These are phyloP conservation scores for Pythium diclinum DNA, from an alignment of 352 stramenopile genomes.

Conservation along the genomic window DNA sequence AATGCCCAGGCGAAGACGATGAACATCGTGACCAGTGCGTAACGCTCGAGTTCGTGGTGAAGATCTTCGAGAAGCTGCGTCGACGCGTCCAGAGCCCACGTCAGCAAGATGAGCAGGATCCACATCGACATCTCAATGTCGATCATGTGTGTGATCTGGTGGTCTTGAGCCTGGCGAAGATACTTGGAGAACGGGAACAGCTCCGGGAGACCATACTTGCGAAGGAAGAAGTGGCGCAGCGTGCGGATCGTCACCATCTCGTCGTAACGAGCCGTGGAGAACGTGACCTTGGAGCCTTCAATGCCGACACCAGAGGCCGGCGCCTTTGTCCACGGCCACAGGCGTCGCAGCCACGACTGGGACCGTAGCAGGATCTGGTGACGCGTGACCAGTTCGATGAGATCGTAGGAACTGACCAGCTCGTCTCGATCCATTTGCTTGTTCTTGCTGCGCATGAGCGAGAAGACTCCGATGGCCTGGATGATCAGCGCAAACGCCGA, in stretches of 20 bases:
- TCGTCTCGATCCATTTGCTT: conserved; percentile 21
- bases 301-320: not conserved
- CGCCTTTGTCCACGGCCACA: conserved; percentile 4
- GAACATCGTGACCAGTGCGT: conserved; percentile 19
- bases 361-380: conserved; percentile 21
- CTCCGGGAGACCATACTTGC: conserved; percentile 21
- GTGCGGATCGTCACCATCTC: conserved; percentile 23
- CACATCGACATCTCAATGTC: conserved; percentile 65
- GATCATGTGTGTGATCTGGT: conserved; percentile 75
- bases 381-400: conserved; percentile 26
- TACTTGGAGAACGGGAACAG: conserved; percentile 67
- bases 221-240: conserved; percentile 26
- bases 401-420: conserved; percentile 23
- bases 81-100: conserved; percentile 18
- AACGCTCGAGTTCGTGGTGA: conserved; percentile 10
- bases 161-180: conserved; percentile 59
- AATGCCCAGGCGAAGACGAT: conserved; percentile 19
- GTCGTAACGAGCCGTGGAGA: conserved; percentile 10
- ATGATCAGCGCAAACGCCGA: conserved; percentile 30
- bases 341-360: conserved; percentile 11
- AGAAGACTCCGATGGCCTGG: conserved; percentile 31
- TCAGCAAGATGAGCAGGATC: conserved; percentile 21
- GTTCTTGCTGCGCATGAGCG: conserved; percentile 29
- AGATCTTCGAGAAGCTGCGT: conserved; percentile 10
- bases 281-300: not conserved